Conservation (phyloP, 345 rosid species). For the Tarenaya hassleriana region DNA sequence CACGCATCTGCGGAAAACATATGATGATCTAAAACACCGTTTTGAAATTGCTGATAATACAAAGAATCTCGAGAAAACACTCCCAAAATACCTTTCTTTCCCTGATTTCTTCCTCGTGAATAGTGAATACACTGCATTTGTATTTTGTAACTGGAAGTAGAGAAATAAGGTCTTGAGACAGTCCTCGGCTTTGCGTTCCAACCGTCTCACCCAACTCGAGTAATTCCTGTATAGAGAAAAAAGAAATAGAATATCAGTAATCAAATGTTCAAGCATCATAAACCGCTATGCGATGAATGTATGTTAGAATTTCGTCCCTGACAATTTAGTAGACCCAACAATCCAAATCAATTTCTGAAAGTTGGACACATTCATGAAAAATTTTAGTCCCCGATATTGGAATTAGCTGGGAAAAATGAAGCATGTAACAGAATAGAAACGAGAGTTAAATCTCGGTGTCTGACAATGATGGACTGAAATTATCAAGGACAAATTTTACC, state of each 20-base stretch:
- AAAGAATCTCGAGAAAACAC: background rate
- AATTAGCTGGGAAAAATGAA: background rate
- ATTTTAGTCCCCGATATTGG: background rate
- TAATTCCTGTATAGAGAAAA: slow-evolving; percentile 48
- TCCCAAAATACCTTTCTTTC: slow-evolving; percentile 55
- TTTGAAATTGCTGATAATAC: background rate
- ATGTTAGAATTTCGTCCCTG: slow-evolving; percentile 7
- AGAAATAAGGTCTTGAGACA: slow-evolving; percentile 73
- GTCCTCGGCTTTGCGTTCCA: slow-evolving; percentile 91
- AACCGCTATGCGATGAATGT: background rate
- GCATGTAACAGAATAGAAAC: background rate
- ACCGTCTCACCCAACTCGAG: slow-evolving; percentile 92
- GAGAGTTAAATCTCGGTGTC: no score
- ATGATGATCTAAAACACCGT: background rate
- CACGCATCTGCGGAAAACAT: slow-evolving; percentile 55
- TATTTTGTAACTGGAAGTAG: slow-evolving; percentile 78
- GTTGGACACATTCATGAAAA: background rate
- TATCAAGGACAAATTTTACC: slow-evolving; percentile 40
- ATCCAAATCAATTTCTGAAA: slow-evolving; percentile 8
- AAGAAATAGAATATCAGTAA: background rate
- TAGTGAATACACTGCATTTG: slow-evolving; percentile 77
- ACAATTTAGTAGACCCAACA: slow-evolving; percentile 11
- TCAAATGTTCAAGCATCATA: slow-evolving; percentile 22
- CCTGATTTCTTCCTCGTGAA: slow-evolving; percentile 84
- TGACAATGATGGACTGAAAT: no score